These are phyloP conservation scores for Paracamarosporium sp. DNA, from an alignment of 2,329 filamentous ascomycete species.

Conservation along the genomic window DNA sequence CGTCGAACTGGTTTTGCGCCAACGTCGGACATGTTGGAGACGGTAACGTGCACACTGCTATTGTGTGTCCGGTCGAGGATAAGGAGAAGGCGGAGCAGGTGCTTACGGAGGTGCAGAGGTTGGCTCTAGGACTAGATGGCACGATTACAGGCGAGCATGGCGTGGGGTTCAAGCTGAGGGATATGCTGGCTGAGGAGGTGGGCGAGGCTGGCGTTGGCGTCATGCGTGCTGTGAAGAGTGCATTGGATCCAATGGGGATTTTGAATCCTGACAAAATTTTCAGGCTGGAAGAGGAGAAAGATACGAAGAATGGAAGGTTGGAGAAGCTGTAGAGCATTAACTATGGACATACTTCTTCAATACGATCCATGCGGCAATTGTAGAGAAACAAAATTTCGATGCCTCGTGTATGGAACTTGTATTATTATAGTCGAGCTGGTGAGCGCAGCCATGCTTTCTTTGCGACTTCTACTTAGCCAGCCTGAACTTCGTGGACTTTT, in stretches of 20 bases:
- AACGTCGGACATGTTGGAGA: slow-evolving; percentile 78
- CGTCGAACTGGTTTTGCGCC: slow-evolving; percentile 35
- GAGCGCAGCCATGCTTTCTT: too few relatives aligned
- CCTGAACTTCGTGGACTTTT: too few relatives aligned
- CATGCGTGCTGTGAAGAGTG: slow-evolving; percentile 82
- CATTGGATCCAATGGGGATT: slow-evolving; percentile 74
- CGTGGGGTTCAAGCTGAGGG: slow-evolving; percentile 80
- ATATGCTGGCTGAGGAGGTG: slow-evolving; percentile 79
- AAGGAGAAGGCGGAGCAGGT: slow-evolving; percentile 31
- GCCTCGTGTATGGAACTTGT: too few relatives aligned
- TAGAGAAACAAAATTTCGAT: too few relatives aligned
- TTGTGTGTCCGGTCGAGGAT: slow-evolving; percentile 36
- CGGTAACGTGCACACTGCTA: slow-evolving; percentile 50
- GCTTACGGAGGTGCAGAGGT: slow-evolving; percentile 71
- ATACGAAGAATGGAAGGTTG: background rate
- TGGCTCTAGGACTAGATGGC: slow-evolving; percentile 81
- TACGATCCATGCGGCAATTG: too few relatives aligned
- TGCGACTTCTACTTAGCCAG: too few relatives aligned
- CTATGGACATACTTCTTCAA: background rate
- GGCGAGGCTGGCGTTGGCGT: slow-evolving; percentile 74
- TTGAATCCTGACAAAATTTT: slow-evolving; percentile 70
- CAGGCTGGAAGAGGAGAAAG: slow-evolving; percentile 48
- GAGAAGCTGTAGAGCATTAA: background rate
- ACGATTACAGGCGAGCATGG: slow-evolving; percentile 87
- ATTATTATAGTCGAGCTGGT: too few relatives aligned